Evolutionary conservation across 1,284 basidiomycete genomes (phyloP).

Genomic region (Coniophora puteana): DNA sequence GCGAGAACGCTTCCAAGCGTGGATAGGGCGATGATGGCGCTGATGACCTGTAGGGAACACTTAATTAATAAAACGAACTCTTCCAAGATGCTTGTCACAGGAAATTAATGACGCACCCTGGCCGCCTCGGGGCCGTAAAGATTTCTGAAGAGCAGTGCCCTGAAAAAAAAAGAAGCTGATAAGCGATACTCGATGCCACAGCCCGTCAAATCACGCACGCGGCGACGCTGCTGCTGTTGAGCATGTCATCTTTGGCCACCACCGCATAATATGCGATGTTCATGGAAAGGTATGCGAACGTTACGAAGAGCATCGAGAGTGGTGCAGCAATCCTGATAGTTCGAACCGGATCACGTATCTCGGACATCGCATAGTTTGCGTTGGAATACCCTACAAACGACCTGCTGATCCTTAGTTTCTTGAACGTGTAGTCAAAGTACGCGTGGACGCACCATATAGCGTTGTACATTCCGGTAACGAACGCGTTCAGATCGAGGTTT

Average conservation of each 20-base stretch:
- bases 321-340: constrained; percentile 68
- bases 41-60: constrained; percentile 43
- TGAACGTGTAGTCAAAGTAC: neutral
- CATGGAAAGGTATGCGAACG: constrained; percentile 54
- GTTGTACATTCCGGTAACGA: constrained; percentile 60
- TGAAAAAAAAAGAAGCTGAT: constrained; percentile 19
- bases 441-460: constrained; percentile 53
- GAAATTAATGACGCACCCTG: constrained; percentile 32
- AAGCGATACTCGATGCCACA: too few species aligned
- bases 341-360: constrained; percentile 59
- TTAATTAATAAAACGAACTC: neutral
- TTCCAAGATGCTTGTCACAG: neutral
- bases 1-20: constrained; percentile 60
- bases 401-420: constrained; percentile 33
- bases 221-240: constrained; percentile 55
- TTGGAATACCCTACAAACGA: constrained; percentile 68
- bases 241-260: constrained; percentile 61
- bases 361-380: constrained; percentile 69
- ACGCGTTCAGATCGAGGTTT: constrained; percentile 45
- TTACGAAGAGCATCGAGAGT: constrained; percentile 52
- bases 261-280: constrained; percentile 70
- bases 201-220: constrained; percentile 39
- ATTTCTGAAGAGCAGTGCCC: constrained; percentile 66
- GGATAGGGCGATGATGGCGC: constrained; percentile 58
- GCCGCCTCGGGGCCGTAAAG: constrained; percentile 58